Conservation (phyloP, 2,329 filamentous ascomycete genomes). For the Chrysosporium queenslandicum region DNA sequence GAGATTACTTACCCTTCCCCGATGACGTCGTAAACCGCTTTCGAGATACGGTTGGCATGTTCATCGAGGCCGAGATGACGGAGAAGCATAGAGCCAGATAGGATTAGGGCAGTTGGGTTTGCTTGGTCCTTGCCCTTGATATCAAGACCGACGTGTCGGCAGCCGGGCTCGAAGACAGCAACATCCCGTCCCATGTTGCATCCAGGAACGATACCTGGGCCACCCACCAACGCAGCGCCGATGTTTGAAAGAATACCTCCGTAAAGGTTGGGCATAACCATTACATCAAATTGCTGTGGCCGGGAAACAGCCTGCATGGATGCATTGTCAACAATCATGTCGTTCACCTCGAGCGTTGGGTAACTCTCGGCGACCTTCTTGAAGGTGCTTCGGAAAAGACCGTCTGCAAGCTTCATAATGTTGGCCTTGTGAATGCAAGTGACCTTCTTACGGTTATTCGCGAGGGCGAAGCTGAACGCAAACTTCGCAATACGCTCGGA, state of each 20-base stretch:
- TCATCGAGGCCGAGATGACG: slow-evolving; percentile 95
- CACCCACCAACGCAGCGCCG: slow-evolving; percentile 90
- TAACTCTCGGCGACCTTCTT: slow-evolving; percentile 88
- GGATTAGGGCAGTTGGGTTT: slow-evolving; percentile 90
- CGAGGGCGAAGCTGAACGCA: slow-evolving; percentile 92
- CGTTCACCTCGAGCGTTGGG: slow-evolving; percentile 88
- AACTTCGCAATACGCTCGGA: slow-evolving; percentile 99
- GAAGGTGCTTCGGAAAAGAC: slow-evolving; percentile 97
- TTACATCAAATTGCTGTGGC: slow-evolving; percentile 97
- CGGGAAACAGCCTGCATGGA: slow-evolving; percentile 97
- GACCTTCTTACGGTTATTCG: slow-evolving; percentile 98
- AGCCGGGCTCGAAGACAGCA: slow-evolving; percentile 96
- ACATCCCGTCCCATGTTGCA: slow-evolving; percentile 99
- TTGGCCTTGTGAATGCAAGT: slow-evolving; percentile 99
- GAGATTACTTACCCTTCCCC: slow-evolving; percentile 64
- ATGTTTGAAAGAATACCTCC: slow-evolving; percentile 99
- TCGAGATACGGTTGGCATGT: slow-evolving; percentile 96
- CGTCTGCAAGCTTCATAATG: slow-evolving; percentile 99
- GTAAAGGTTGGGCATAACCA: slow-evolving; percentile 99
- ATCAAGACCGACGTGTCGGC: slow-evolving; percentile 97
- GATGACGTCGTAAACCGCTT: slow-evolving; percentile 67
- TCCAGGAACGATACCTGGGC: slow-evolving; percentile 90
- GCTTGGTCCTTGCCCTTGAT: slow-evolving; percentile 99
- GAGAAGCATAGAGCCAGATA: slow-evolving; percentile 93
- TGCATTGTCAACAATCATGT: slow-evolving; percentile 99